Evolutionary conservation across 306 rosid species (phyloP), one percentile per base, ranked within the genome.

Genomic region (Biancaea sappan): DNA sequence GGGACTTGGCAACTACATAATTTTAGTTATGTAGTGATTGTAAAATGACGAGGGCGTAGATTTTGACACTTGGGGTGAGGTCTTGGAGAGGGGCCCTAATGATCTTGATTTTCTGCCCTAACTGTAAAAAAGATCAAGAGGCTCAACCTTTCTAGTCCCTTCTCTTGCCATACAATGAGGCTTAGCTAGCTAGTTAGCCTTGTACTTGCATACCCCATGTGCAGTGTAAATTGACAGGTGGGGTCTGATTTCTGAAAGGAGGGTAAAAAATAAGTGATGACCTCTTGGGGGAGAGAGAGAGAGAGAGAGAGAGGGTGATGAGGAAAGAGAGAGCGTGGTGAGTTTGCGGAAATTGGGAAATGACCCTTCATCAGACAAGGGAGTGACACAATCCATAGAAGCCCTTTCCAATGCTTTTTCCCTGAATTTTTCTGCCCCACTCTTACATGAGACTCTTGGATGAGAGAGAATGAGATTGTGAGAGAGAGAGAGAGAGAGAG

Each of bases 381-480:
- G 28, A 35, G 48, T 71, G 80, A 84, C 86, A 83, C 84, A 68
- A 83, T 85, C 88, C 92, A 80, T 72, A 44, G 54, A 76, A 85
- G 63, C 82, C 81, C 92, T 88, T 90, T 87, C 88, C 86, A 71
- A 59, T 59, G 70, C 73, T 19, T 62, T 35, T 24, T 16, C 24
- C 38, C 38, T 43, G 21, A 22, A 24, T 75, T 32, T 52, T 61
- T 56, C 65, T 26, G 74, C 78, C 77, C 80, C 67, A 80, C 66
- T 54, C 47, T 51, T 61, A 4, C 44, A 9, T 6, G 63, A 51
- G 37, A 75, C n/a, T n/a, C n/a, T n/a, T n/a, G n/a, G n/a, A n/a
- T n/a, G 18, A n/a, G 25, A 69, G 19, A 15, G 48, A 69, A n/a
- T n/a, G n/a, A n/a, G n/a, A n/a, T n/a, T n/a, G n/a, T n/a, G 25